Base-by-base conservation (phyloP, 2,329 filamentous ascomycete genomes). In the Cercospora berteroae region DNA sequence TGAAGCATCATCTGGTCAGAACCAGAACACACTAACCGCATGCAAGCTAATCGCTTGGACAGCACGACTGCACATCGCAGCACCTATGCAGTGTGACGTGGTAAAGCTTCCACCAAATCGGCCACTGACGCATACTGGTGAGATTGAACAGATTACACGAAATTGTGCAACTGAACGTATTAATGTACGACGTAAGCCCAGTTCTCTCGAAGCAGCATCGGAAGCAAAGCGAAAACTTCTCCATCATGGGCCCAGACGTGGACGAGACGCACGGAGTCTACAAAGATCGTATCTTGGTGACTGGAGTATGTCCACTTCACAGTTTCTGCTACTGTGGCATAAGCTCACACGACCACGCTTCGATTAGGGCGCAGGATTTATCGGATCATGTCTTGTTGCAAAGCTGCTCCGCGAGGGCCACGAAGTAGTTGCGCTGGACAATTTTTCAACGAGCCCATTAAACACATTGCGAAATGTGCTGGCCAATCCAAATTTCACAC, bases 301-400 rank as follows among this genome's bases (percentile, higher is more conserved):
- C 58, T 25, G 58, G 58, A 7, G 58, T 60, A 42, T 3, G 58
- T 60, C n/a, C 12, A 25, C n/a, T 18, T 29, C 39, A 6, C 31
- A 60, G 13, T 8, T 18, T 13, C 10, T 20, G n/a, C 4, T 16
- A 10, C 2, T 60, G 25, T 36, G 16, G 29, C 16, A 39, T 10
- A 23, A 50, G 42, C 42, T 48, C 16, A 20, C n/a, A 20, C 16
- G n/a, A 52, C 6, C 50, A 55, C 18, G 1, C 16, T 39, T 23
- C 56, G 2, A 33, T 27, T n/a, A 60, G 58, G 58, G 58, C 33
- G 58, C 58, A 27, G 58, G 58, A 9, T 60, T 60, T 36, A 60
- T 60, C 13, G 58, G 58, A 8, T 60, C 58, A 29, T 27, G 58
- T 48, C 36, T 60, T 12, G 58, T 60, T 1, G 9, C 23, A 9